Conservation (phyloP, 2,329 filamentous ascomycete genomes). For the Diaporthe destruens region DNA sequence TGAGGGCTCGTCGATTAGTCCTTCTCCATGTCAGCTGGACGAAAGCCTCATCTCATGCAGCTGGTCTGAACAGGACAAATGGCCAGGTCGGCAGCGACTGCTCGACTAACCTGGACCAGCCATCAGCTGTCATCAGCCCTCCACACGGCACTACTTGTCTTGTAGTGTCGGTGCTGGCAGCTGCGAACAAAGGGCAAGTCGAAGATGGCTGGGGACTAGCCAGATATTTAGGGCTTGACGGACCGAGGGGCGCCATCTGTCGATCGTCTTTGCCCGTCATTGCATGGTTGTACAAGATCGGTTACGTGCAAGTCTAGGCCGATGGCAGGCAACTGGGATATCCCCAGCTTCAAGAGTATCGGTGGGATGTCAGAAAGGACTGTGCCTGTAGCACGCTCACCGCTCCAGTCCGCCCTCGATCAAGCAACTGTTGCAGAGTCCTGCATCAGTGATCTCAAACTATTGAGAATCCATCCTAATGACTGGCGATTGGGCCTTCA, state of each 20-base stretch:
- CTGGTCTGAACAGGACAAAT: constrained; percentile 19
- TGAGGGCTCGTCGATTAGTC: background rate
- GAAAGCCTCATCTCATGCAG: constrained; percentile 24
- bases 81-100: background rate
- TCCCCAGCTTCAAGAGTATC: constrained; percentile 32
- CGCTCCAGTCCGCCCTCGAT: constrained; percentile 36
- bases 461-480: constrained; percentile 1
- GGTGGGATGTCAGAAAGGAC: constrained; percentile 37
- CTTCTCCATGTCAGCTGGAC: constrained; percentile 21
- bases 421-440: constrained; percentile 15
- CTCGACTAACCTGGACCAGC: constrained; percentile 20
- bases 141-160: constrained; percentile 5
- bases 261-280: constrained; percentile 39
- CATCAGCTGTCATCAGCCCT: constrained; percentile 7
- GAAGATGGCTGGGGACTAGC: constrained; percentile 19
- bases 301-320: constrained; percentile 30
- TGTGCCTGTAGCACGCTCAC: constrained; percentile 42
- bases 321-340: constrained; percentile 35
- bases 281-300: constrained; percentile 28
- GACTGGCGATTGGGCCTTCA: constrained; percentile 1
- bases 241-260: constrained; percentile 36
- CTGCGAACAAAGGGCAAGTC: constrained; percentile 14
- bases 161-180: constrained; percentile 17
- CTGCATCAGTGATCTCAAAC: constrained; percentile 13
- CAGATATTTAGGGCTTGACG: constrained; percentile 34